Base-by-base conservation (phyloP, 169 alveolate species). In the Eimeria falciformis region DNA sequence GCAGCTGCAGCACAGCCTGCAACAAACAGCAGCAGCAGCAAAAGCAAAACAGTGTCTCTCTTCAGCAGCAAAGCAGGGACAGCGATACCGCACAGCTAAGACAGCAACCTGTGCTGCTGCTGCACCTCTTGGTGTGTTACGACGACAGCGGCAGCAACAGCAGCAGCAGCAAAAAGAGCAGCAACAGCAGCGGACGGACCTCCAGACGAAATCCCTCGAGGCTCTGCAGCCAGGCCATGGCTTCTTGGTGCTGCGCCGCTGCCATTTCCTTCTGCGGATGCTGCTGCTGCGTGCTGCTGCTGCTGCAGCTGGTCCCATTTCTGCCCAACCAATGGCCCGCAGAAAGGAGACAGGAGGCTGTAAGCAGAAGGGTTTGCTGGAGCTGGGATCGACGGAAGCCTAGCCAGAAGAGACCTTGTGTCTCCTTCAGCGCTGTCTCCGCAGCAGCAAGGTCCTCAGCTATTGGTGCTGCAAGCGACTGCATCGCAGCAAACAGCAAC, bases 1-100 rank as follows among this genome's bases (percentile, higher is more conserved):
- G 84, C 65, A 73, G 65, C 62, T 45, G 84, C 84, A 73, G 84
- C 40, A 73, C 62, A 7, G 84, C 84, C 84, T 73, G 84, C 56
- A 18, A 11, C 56, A 18, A 73, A 25, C 79, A 73, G 53, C 81
- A 69, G 81, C 81, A 69, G 81, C 81, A 69, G 53, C 50, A 69
- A 23, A 33, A 12, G 78, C 43, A 27, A 17, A 29, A 27, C 55
- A 0, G 21, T n/a, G 73, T 14, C 33, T n/a, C 12, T n/a, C n/a
- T 37, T 11, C 62, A 45, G 65, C 47, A 0, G 84, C 84, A 43
- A 4, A 73, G 84, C 65, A 37, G 62, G 65, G 45, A 46, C 65
- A 73, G 62, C 29, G 2, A 1, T 11, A 58, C 29, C 71, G 11
- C 27, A 58, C 71, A 21, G 71, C 25, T 58, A 14, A 58, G 71